Evolutionary conservation across 75 land plant genomes (phyloP).

Genomic region (Isoetes taiwanensis): DNA sequence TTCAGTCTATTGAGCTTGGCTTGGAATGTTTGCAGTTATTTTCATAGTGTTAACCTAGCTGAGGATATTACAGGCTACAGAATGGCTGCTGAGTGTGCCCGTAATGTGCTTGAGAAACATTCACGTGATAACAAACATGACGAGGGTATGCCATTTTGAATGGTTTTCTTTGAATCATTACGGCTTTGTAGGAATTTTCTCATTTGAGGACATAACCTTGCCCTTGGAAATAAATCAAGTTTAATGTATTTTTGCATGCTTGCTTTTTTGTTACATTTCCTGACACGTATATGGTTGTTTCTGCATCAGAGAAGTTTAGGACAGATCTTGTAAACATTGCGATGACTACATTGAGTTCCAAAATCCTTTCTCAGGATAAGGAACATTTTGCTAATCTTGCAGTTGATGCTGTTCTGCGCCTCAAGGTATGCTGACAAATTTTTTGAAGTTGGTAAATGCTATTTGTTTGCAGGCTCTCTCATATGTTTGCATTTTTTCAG

Average conservation of each 20-base stretch:
- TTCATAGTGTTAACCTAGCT: constrained; percentile 1
- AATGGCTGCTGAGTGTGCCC: constrained; percentile 92
- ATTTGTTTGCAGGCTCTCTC: no score
- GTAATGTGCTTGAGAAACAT: constrained; percentile 43
- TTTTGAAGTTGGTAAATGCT: no score
- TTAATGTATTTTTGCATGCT: no score
- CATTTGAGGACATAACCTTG: not conserved
- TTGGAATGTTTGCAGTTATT: not conserved
- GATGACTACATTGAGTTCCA: constrained; percentile 95
- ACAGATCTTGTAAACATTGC: constrained; percentile 84
- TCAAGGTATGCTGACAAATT: no score
- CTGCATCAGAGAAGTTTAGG: constrained; percentile 61
- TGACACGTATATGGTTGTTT: not conserved
- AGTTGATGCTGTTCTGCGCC: constrained; percentile 78
- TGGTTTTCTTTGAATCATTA: constrained; percentile 1
- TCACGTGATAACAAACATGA: constrained; percentile 60
- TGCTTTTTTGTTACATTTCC: not conserved
- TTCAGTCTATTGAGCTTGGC: not conserved
- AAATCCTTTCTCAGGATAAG: constrained; percentile 91
- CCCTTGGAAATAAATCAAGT: not conserved
- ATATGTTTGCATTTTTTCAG: no score
- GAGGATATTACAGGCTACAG: constrained; percentile 52
- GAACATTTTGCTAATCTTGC: constrained; percentile 85
- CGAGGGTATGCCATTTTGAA: constrained; percentile 34
- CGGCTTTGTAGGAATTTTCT: not conserved